phyloP scores from a whole-genome alignment of 2,329 filamentous ascomycete genomes.

The Drechslera avenae region DNA sequence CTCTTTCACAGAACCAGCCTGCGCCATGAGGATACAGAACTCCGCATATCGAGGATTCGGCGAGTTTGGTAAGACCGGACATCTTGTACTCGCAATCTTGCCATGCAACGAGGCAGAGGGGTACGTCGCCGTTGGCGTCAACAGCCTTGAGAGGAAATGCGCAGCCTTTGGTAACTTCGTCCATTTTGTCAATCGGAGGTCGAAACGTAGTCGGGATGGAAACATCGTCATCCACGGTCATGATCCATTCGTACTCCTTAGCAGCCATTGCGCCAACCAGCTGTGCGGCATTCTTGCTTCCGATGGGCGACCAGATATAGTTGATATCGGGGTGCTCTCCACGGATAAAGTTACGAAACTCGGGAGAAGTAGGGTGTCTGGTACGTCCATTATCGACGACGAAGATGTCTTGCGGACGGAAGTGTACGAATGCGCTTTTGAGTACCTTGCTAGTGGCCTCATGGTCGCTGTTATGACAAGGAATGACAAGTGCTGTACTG shows the following conservation, averaged over 20 bases:
- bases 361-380: constrained; percentile 12
- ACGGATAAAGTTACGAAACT: constrained; percentile 23
- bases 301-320: constrained; percentile 28
- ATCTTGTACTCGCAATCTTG: constrained; percentile 23
- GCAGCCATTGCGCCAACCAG: constrained; percentile 24
- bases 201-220: constrained; percentile 21
- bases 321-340: constrained; percentile 17
- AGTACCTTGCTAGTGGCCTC: constrained; percentile 11
- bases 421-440: constrained; percentile 18
- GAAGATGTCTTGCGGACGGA: constrained; percentile 19
- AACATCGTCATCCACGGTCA: constrained; percentile 27
- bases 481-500: constrained; percentile 13
- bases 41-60: constrained; percentile 20
- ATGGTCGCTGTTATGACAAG: constrained; percentile 15
- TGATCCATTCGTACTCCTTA: constrained; percentile 16
- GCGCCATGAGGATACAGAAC: constrained; percentile 25
- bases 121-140: constrained; percentile 17
- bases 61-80: constrained; percentile 20
- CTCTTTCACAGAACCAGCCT: constrained; percentile 24
- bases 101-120: constrained; percentile 24
- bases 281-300: constrained; percentile 26
- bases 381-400: constrained; percentile 22
- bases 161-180: constrained; percentile 20
- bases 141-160: constrained; percentile 23
- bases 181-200: constrained; percentile 18